Percentiles rank a stretch among this genome's conserved stretches.
These are phyloP conservation scores for Nemania abortiva DNA, from an alignment of 2,329 filamentous ascomycete genomes.

Conservation along the genomic window DNA sequence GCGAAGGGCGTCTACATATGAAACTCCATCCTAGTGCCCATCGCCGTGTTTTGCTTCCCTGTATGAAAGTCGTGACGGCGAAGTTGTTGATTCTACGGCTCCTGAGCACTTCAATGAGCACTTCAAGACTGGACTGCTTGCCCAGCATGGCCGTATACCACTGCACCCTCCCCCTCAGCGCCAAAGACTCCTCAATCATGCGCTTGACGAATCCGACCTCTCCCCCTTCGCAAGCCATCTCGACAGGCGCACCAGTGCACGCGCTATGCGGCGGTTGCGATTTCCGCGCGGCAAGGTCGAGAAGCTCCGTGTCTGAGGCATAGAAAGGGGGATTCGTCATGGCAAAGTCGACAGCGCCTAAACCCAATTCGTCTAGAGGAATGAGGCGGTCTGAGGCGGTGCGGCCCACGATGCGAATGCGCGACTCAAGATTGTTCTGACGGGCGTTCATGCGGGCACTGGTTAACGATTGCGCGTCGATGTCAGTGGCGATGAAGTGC, in stretches of 20 bases:
- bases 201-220: constrained; percentile 79
- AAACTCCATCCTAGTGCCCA: constrained; percentile 96
- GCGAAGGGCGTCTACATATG: constrained; percentile 70
- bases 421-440: constrained; percentile 71
- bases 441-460: constrained; percentile 76
- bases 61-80: constrained; percentile 82
- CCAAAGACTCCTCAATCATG: constrained; percentile 77
- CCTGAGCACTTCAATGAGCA: constrained; percentile 70
- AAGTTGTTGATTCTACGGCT: constrained; percentile 76
- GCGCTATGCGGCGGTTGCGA: constrained; percentile 75
- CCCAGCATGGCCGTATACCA: constrained; percentile 97
- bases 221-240: constrained; percentile 88
- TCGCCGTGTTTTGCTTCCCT: constrained; percentile 80
- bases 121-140: constrained; percentile 76
- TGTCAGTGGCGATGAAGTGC: constrained; percentile 82
- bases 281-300: constrained; percentile 74
- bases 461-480: constrained; percentile 76
- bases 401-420: constrained; percentile 74
- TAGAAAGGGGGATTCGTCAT: constrained; percentile 99
- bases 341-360: constrained; percentile 76
- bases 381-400: constrained; percentile 68
- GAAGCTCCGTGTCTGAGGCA: constrained; percentile 76
- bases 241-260: constrained; percentile 79
- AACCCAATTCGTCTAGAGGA: constrained; percentile 66
- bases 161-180: constrained; percentile 69